phyloP scores from a whole-genome alignment of 2,329 filamentous ascomycete species.

The Alternaria brassicicola region DNA sequence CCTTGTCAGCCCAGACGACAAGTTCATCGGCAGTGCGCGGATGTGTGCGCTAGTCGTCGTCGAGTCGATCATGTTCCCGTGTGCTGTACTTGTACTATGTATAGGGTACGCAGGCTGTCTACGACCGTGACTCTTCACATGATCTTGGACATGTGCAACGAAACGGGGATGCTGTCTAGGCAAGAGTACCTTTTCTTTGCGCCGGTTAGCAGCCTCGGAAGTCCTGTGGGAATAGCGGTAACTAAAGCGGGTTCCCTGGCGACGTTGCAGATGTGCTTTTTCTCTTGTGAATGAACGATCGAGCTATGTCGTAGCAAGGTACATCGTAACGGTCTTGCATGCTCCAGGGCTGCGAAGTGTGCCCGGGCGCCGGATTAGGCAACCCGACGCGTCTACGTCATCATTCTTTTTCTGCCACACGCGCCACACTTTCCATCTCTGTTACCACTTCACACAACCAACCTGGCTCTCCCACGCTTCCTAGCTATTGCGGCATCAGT shows the following conservation, averaged over 20 bases:
- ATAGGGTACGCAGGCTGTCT: not conserved
- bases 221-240: not conserved
- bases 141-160: not conserved
- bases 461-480: not conserved
- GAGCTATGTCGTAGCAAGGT: not conserved
- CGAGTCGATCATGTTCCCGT: not conserved
- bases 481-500: not conserved
- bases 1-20: not conserved
- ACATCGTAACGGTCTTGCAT: not conserved
- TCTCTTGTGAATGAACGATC: not conserved
- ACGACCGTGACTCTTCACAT: not conserved
- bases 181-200: not conserved
- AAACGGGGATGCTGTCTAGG: not conserved
- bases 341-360: not conserved
- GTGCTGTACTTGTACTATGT: not conserved
- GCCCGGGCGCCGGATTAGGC: not conserved
- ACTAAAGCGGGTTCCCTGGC: not conserved
- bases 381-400: slow-evolving; percentile 17
- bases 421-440: slow-evolving; percentile 3
- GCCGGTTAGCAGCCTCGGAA: not conserved
- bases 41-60: slow-evolving; percentile 1
- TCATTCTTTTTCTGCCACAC: slow-evolving; percentile 2
- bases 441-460: not conserved
- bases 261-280: not conserved
- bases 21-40: slow-evolving; percentile 5